Base-by-base conservation (phyloP, 352 stramenopile species). In the Phytopythium helicoides region DNA sequence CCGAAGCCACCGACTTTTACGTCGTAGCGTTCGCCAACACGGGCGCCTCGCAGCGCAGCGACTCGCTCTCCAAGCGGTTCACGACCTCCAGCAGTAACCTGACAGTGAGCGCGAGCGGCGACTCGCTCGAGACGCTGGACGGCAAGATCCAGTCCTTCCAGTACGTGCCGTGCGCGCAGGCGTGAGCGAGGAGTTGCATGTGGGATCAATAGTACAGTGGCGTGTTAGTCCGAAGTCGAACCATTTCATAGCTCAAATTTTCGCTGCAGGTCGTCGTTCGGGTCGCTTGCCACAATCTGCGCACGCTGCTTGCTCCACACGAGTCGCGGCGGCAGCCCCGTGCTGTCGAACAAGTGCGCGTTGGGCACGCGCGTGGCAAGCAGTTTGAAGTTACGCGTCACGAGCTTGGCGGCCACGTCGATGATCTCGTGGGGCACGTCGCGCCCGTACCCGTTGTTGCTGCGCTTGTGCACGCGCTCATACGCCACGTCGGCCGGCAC, bases 261-360 rank as follows among this genome's bases (percentile, higher is more conserved):
- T 44, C 70, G 72, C 52, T 92, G 81, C 18, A 92, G 60, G 26
- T 64, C 54, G 55, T 92, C 76, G 31, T 61, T 53, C 21, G 73
- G 56, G 52, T 88, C 62, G 9, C 66, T 59, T 0, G 60, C 64
- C 10, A 81, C 64, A 16, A 88, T 55, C 41, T 76, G 51, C 22
- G 69, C 64, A 1, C 63, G 66, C 51, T 92, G 81, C 28, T 92
- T 89, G 56, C 76, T 89, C 81, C 81, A 92, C 15, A 92, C 76
- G 10, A 92, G 52, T 12, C 73, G 68, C 7, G 79, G 81, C 10
- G 81, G 81, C 26, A 85, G 76, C 9, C 39, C 60, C 9, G 68
- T 67, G 57, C 71, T 89, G 37, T 87, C 78, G 59, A 89, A 89
- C 44, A 92, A 60, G 31, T 92, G 79, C 3, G 77, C 79, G 28